Evolutionary conservation across 1,284 basidiomycete species (phyloP), one percentile per base, ranked within the genome.

Genomic region (Moesziomyces antarcticus): DNA sequence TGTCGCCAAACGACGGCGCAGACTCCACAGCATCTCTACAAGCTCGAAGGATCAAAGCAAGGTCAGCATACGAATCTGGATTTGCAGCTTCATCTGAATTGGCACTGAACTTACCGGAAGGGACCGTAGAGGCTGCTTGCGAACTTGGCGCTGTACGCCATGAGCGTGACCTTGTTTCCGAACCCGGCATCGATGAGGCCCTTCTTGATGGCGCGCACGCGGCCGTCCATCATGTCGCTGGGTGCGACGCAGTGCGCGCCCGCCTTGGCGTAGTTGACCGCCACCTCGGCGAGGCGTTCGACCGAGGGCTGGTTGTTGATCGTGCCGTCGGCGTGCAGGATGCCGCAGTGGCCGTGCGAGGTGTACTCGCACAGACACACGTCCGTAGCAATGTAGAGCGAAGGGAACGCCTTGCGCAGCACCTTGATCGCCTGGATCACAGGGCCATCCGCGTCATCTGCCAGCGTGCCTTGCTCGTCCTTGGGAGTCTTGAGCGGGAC

Each of bases 311-410:
- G 53, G 74, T 80, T 79, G 75, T 79, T 86, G 85, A 94, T 91
- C 2, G 90, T 89, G 16, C 91, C 91, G 77, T 93, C 91, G 0
- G 83, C 66, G 74, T 91, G 85, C 27, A 96, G 89, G 64, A 94
- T 84, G 27, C 97, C 97, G 81, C 96, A 99, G 86, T 99, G 97
- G 0, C 97, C 97, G 82, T 99, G 95, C 50, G 93, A 93, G 13
- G 97, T 98, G 87, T 99, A 99, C 85, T 99, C 97, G 88, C 97
- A 99, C n/a, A 99, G 89, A 82, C 97, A 99, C 27, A 99, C 97
- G 82, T 99, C 97, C 80, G 90, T 90, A 0, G 94, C 93, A 76
- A 99, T 91, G 86, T 82, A 84, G 18, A 84, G 68, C 7, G 61
- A 57, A 9, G 97, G 96, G 86, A 91, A 99, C 61, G 92, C 88